Evolutionary conservation across 129 eudicot species (phyloP), one percentile per base, ranked within the genome.

Genomic region (Flaveria bidentis): DNA sequence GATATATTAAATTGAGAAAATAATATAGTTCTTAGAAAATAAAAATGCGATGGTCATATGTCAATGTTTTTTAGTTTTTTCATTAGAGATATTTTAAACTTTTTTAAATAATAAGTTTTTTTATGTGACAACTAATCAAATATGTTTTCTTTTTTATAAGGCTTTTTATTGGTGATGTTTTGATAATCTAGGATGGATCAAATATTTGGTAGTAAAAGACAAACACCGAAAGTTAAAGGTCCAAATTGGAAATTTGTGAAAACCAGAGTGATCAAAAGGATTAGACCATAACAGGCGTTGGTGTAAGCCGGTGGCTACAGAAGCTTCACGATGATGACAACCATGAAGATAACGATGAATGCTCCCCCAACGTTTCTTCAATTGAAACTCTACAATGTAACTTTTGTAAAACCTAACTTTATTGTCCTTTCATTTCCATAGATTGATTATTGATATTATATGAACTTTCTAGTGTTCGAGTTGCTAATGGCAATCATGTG

Each of bases 251-350:
- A 53, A 20, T 5, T 77, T 18, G 69, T 23, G 25, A 52, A 66
- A 76, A 30, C 58, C 42, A 2, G 16, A 55, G 23, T 18, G 58
- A 50, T 51, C 49, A 41, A 71, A 72, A 74, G 80, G 84, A 80
- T 74, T 74, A 70, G 73, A 57, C 71, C 46, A 36, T 6, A 80
- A 44, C 50, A 74, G 75, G 15, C 20, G 30, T 63, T 65, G 78
- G 72, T 60, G 69, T 17, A 36, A 55, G 39, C 63, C 56, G 16
- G 36, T 62, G 66, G 58, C 52, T 18, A 41, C 47, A 80, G 25
- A 73, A 64, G 75, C 53, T 73, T 57, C 50, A 74, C 69, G 80
- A 80, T n/a, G 69, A 74, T 73, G 79, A 62, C 84, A 33, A 66
- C 71, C 42, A 45, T 67, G 70, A 69, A 56, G 82, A 78, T 46